These are phyloP conservation scores for Polytrichum formosum DNA, from an alignment of 225 moss, liverwort and hornwort species.

Conservation along the genomic window DNA sequence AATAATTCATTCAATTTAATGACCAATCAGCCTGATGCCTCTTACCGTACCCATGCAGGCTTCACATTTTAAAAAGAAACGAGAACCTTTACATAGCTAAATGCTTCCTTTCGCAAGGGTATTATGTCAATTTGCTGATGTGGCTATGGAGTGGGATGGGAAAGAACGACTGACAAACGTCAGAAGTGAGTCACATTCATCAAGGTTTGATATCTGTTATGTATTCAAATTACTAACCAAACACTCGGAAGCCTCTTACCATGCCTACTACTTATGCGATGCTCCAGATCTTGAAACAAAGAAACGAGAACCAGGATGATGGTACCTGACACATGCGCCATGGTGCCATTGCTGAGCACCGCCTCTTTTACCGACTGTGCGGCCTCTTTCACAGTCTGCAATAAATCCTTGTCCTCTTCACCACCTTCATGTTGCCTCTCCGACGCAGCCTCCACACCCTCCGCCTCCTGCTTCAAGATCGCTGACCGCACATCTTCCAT, in stretches of 20 bases:
- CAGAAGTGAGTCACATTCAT: too few species aligned
- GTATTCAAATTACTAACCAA: neutral
- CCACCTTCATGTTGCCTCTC: conserved; percentile 21
- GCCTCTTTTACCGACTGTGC: conserved; percentile 59
- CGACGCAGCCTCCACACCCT: neutral
- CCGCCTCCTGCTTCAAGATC: conserved; percentile 9
- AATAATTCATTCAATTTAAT: too few species aligned
- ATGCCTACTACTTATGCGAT: neutral
- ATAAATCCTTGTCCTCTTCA: conserved; percentile 29
- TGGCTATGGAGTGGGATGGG: too few species aligned
- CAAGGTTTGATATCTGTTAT: neutral
- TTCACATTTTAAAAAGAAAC: too few species aligned
- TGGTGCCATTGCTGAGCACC: conserved; percentile 32
- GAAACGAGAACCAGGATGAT: neutral
- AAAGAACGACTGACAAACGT: too few species aligned
- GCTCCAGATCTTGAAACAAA: neutral
- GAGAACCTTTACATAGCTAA: too few species aligned
- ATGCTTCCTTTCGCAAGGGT: too few species aligned
- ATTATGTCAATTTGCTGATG: too few species aligned
- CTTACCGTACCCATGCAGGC: too few species aligned
- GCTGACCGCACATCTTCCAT: conserved; percentile 8
- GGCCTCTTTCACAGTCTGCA: conserved; percentile 45
- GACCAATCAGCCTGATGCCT: too few species aligned
- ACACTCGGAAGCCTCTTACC: neutral
- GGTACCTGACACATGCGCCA: conserved; percentile 36